These are phyloP conservation scores for Saturnispora diversa DNA, from an alignment of 805 yeast genomes.

Conservation along the genomic window DNA sequence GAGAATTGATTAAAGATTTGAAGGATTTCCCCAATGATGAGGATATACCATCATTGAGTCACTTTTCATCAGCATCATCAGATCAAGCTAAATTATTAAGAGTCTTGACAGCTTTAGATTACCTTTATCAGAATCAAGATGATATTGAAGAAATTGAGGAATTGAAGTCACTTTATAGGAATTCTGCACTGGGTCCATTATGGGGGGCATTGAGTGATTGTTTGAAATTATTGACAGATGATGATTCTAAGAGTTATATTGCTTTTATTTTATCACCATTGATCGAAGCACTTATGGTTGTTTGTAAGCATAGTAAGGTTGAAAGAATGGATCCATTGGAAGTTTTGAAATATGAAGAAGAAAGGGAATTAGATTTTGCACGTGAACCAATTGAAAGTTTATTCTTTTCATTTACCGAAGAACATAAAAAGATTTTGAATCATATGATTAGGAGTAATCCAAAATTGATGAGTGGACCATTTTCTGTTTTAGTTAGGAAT, in stretches of 20 bases:
- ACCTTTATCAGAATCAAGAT: constrained; percentile 49
- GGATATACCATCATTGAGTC: constrained; percentile 41
- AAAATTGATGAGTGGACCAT: constrained; percentile 91
- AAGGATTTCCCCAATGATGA: constrained; percentile 34
- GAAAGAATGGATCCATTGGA: constrained; percentile 50
- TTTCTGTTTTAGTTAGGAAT: constrained; percentile 78
- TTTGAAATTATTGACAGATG: constrained; percentile 53
- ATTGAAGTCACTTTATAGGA: constrained; percentile 54
- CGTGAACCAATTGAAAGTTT: constrained; percentile 69
- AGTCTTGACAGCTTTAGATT: constrained; percentile 81
- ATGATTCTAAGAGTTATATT: constrained; percentile 47
- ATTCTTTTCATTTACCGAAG: constrained; percentile 81
- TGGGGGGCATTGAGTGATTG: constrained; percentile 84
- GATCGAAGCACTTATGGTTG: constrained; percentile 90
- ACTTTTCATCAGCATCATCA: constrained; percentile 71
- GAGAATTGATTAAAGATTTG: constrained; percentile 40
- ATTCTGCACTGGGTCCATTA: constrained; percentile 61
- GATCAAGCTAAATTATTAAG: constrained; percentile 86
- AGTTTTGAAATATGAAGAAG: constrained; percentile 56
- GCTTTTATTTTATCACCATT: constrained; percentile 79
- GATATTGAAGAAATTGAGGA: constrained; percentile 34
- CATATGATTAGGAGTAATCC: constrained; percentile 89
- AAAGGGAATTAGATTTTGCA: constrained; percentile 54
- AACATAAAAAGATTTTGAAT: constrained; percentile 79
- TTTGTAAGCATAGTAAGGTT: constrained; percentile 78